A percentile compares a stretch with the other conserved stretches of the same genome.
phyloP scores from a whole-genome alignment of 2,329 filamentous ascomycete species.

The Thielaviopsis ethacetica region DNA sequence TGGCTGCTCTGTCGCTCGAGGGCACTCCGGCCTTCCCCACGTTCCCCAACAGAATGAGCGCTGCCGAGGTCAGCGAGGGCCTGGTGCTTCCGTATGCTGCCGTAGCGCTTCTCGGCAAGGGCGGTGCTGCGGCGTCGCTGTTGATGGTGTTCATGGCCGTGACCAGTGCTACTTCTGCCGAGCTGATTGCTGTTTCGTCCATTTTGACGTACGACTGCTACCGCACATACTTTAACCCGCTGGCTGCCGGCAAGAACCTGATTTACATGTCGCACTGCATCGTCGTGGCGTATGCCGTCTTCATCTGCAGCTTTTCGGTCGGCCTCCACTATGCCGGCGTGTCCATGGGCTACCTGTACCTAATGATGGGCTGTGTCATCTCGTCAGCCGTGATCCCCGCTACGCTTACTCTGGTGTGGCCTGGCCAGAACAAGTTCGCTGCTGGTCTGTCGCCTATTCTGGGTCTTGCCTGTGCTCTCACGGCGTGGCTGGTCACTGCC shows the following conservation, averaged over 20 bases:
- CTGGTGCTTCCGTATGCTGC: conserved; percentile 75
- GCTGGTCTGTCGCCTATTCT: conserved; percentile 51
- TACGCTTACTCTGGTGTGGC: conserved; percentile 66
- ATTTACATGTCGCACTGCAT: conserved; percentile 65
- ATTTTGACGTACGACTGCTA: conserved; percentile 82
- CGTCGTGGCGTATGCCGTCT: conserved; percentile 53
- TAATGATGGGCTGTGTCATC: conserved; percentile 87
- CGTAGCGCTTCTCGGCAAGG: conserved; percentile 65
- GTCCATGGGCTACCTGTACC: conserved; percentile 75
- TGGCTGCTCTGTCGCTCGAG: conserved; percentile 67
- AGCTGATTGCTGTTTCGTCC: conserved; percentile 74
- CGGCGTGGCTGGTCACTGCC: conserved; percentile 61
- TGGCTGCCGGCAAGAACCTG: conserved; percentile 55
- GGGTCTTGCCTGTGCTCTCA: conserved; percentile 48
- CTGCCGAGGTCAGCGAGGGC: conserved; percentile 63
- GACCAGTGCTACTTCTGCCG: conserved; percentile 65
- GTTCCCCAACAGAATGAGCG: conserved; percentile 53
- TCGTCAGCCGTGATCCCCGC: conserved; percentile 72
- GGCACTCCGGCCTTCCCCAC: conserved; percentile 55
- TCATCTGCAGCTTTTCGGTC: conserved; percentile 65
- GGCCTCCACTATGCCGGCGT: conserved; percentile 61
- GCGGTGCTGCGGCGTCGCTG: conserved; percentile 62
- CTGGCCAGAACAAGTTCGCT: conserved; percentile 57
- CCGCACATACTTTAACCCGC: conserved; percentile 69
- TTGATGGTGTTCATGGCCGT: conserved; percentile 84